phyloP scores from a whole-genome alignment of 352 stramenopile genomes.

The Hyphochytrium catenoides region DNA sequence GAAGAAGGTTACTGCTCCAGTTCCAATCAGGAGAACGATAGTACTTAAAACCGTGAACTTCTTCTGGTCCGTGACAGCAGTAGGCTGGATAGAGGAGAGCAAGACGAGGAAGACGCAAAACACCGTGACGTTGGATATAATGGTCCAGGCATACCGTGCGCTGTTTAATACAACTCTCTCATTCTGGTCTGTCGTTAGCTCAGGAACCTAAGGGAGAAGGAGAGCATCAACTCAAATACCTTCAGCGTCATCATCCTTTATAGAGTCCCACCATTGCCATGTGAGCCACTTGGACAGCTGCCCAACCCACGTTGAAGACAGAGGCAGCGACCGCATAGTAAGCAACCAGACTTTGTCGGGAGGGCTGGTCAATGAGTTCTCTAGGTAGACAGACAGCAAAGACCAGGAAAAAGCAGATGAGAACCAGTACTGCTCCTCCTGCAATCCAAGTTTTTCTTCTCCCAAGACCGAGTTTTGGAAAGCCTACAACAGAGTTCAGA shows the following conservation, averaged over 20 bases:
- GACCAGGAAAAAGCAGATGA: conserved; percentile 60
- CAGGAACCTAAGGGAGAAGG: conserved; percentile 18
- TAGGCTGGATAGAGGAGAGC: conserved; percentile 23
- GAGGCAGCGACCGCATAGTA: conserved; percentile 47
- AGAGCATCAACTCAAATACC: not conserved
- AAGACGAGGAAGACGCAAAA: conserved; percentile 49
- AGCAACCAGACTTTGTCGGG: conserved; percentile 24
- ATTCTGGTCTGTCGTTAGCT: conserved; percentile 43
- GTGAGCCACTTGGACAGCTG: conserved; percentile 48
- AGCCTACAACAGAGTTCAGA: no score
- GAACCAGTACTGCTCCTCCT: conserved; percentile 31
- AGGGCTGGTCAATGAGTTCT: conserved; percentile 27
- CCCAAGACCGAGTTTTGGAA: conserved; percentile 30
- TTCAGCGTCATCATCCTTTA: not conserved
- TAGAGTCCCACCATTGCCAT: conserved; percentile 68
- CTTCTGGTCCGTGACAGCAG: conserved; percentile 26
- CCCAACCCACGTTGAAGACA: conserved; percentile 59
- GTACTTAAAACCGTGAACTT: conserved; percentile 53
- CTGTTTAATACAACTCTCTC: conserved; percentile 49
- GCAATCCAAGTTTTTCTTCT: conserved; percentile 44
- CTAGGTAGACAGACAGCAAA: conserved; percentile 30
- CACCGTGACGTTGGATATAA: conserved; percentile 57
- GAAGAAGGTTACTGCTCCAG: conserved; percentile 30
- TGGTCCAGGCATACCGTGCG: conserved; percentile 52
- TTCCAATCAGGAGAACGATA: conserved; percentile 32